Conservation (phyloP, 495 filamentous ascomycete species). For the Aspergillus bridgeri region DNA sequence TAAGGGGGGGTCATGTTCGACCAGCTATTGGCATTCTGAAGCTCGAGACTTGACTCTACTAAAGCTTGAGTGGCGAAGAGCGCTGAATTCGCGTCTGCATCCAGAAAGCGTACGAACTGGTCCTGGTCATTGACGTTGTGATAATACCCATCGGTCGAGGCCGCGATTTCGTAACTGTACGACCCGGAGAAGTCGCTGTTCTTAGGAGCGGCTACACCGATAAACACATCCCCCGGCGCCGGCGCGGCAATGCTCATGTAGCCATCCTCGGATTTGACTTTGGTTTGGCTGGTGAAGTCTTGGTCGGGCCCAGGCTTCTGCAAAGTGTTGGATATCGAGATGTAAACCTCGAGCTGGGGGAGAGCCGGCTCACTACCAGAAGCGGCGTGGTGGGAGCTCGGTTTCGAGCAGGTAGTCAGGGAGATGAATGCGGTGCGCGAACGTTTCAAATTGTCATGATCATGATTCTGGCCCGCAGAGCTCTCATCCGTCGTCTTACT, state of each 20-base stretch:
- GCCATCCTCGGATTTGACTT: slow-evolving; percentile 50
- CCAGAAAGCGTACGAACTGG: slow-evolving; percentile 64
- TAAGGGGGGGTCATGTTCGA: slow-evolving; percentile 62
- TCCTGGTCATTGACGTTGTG: slow-evolving; percentile 51
- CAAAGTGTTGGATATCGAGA: slow-evolving; percentile 65
- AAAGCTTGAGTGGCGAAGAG: slow-evolving; percentile 72
- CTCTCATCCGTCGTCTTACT: slow-evolving; percentile 20
- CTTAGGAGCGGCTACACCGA: slow-evolving; percentile 68
- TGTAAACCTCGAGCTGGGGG: slow-evolving; percentile 73
- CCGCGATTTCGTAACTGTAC: slow-evolving; percentile 77
- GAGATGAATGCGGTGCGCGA: slow-evolving; percentile 66
- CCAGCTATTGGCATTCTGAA: slow-evolving; percentile 46
- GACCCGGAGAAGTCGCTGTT: slow-evolving; percentile 52
- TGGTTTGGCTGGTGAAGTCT: slow-evolving; percentile 39
- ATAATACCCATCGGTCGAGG: slow-evolving; percentile 74
- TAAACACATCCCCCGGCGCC: slow-evolving; percentile 61
- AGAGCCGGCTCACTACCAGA: slow-evolving; percentile 29
- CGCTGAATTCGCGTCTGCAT: slow-evolving; percentile 73
- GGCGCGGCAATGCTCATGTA: slow-evolving; percentile 41
- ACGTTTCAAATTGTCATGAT: slow-evolving; percentile 28
- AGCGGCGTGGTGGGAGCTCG: slow-evolving; percentile 42
- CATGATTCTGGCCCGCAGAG: slow-evolving; percentile 13
- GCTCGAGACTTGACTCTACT: slow-evolving; percentile 46
- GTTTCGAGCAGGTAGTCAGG: slow-evolving; percentile 76
- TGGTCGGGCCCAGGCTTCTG: slow-evolving; percentile 62